Base-by-base conservation (phyloP, 139 green algal genomes). In the Monoraphidium neglectum region DNA sequence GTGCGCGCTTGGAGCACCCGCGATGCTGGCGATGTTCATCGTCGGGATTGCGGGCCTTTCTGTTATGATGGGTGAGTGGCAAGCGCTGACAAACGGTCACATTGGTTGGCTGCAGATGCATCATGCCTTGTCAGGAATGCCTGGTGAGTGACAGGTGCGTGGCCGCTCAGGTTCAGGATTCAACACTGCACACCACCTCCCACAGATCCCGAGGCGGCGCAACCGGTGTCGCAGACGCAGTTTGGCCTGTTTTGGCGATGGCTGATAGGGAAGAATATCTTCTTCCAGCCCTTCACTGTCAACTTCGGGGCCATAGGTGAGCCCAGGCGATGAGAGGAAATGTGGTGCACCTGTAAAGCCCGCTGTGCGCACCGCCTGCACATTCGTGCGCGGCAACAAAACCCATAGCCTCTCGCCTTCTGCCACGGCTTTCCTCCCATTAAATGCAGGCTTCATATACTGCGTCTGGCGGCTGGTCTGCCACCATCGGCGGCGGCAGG, bases 271-370 rank as follows among this genome's bases (percentile, higher is more conserved):
- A 70, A 73, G 8, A 86, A 86, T 40, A 72, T 72, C 26, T 86
- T 86, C 53, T 72, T 86, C 51, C 79, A 80, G 12, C 71, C 81
- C 1, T 62, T 81, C 6, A 70, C 82, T 36, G 26, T 86, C 16
- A 86, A 86, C 61, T 80, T 80, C 56, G 81, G 81, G 24, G 68
- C 69, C 26, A 86, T 86, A 64, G 76, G 76, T 81, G 23, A 62
- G 72, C 49, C 4, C n/a, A 28, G 13, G 24, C 24, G 21, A 28
- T 16, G 13, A 18, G 13, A 61, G n/a, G 37, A 51, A 18, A 28
- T 4, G 12, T 4, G 30, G 33, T 69, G 62, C 13, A 23, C 23
- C 33, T 40, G 21, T 36, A 30, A n/a, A 23, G 30, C 24, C 38
- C 30, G 47, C 47, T 35, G 30, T 26, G 12, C 12, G 6, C 32